A percentile compares a stretch with the other conserved stretches of the same genome.
Conservation (phyloP, 2,329 filamentous ascomycete species). For the Orbilia oligospora region DNA sequence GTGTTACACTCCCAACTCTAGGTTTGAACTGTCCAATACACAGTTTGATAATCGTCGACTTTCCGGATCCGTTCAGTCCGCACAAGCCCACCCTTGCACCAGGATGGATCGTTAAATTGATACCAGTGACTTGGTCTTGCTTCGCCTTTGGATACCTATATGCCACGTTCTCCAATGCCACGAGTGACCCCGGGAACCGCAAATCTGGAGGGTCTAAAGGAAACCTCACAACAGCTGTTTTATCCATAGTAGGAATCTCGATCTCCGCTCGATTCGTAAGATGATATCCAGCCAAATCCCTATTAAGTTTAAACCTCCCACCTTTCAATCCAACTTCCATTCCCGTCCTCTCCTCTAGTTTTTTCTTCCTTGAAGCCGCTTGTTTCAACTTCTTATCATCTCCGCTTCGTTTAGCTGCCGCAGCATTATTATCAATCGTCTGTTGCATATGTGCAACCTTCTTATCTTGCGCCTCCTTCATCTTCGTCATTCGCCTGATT, state of each 20-base stretch:
- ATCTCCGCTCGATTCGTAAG: slow-evolving; percentile 76
- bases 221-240: slow-evolving; percentile 69
- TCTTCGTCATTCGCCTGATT: slow-evolving; percentile 77
- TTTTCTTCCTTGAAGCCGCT: slow-evolving; percentile 86
- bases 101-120: slow-evolving; percentile 79
- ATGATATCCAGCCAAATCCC: slow-evolving; percentile 78
- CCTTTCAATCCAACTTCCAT: slow-evolving; percentile 80
- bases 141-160: slow-evolving; percentile 74
- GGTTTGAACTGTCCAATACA: slow-evolving; percentile 74
- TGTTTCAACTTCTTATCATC: slow-evolving; percentile 90
- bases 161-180: slow-evolving; percentile 78
- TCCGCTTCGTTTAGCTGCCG: slow-evolving; percentile 80
- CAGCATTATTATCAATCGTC: slow-evolving; percentile 81
- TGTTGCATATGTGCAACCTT: slow-evolving; percentile 86
- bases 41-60: slow-evolving; percentile 82
- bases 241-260: slow-evolving; percentile 77
- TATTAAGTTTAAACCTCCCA: slow-evolving; percentile 83
- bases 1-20: slow-evolving; percentile 74
- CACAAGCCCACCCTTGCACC: slow-evolving; percentile 82
- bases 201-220: slow-evolving; percentile 74
- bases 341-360: slow-evolving; percentile 84
- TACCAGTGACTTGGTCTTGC: slow-evolving; percentile 72
- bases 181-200: slow-evolving; percentile 80
- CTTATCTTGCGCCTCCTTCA: slow-evolving; percentile 86
- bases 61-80: slow-evolving; percentile 85